phyloP scores from a whole-genome alignment of 805 yeast species.

The Ogataea wickerhamii region DNA sequence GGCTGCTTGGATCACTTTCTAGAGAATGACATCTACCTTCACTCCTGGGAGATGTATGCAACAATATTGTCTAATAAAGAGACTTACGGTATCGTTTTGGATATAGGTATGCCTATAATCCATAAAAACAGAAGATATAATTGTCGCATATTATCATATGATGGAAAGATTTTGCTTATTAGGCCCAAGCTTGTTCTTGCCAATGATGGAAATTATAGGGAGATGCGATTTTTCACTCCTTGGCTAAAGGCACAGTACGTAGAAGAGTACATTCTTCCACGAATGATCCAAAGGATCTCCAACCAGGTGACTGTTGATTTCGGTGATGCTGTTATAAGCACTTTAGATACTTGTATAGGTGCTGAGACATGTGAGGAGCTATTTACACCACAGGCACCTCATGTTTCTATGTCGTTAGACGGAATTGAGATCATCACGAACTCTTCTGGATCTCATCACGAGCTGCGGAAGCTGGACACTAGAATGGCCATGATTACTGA shows the following conservation, averaged over 20 bases:
- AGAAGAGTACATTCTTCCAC: constrained; percentile 73
- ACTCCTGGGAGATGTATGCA: constrained; percentile 92
- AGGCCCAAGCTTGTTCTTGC: constrained; percentile 93
- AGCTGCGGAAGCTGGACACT: constrained; percentile 81
- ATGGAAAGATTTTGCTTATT: constrained; percentile 76
- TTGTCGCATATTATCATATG: constrained; percentile 79
- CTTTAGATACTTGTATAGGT: constrained; percentile 88
- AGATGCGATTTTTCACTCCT: constrained; percentile 95
- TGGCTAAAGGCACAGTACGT: constrained; percentile 80
- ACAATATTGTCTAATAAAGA: constrained; percentile 65
- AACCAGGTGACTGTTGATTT: constrained; percentile 68
- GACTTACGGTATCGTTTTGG: constrained; percentile 75
- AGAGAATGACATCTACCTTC: constrained; percentile 83
- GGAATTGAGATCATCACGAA: constrained; percentile 98
- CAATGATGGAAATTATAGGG: constrained; percentile 97
- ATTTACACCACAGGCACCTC: constrained; percentile 95
- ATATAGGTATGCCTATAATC: constrained; percentile 91
- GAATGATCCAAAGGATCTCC: constrained; percentile 57
- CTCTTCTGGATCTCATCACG: constrained; percentile 97
- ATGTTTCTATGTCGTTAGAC: constrained; percentile 83
- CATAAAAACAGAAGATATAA: constrained; percentile 88
- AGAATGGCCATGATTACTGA: constrained; percentile 82
- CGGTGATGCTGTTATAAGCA: constrained; percentile 88
- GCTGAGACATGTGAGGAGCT: constrained; percentile 98
- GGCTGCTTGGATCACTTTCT: constrained; percentile 93